These are phyloP conservation scores for Limonium bicolor DNA, from an alignment of 148 eudicot genomes.

Conservation along the genomic window DNA sequence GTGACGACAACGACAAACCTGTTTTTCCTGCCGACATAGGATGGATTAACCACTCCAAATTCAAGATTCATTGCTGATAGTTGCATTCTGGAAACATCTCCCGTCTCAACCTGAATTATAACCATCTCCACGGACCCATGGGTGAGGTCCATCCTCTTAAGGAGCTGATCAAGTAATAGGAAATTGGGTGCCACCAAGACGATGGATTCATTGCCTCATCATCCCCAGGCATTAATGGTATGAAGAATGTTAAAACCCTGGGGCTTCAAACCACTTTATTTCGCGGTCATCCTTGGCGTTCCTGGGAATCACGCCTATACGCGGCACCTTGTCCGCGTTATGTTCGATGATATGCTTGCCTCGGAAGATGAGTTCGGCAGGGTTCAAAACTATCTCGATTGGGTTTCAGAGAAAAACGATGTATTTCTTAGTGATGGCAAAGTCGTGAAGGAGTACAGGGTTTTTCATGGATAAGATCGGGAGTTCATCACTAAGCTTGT, in stretches of 20 bases:
- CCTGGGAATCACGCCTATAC: slow-evolving; percentile 12
- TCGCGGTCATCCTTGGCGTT: slow-evolving; percentile 5
- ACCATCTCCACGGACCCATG: slow-evolving; percentile 8
- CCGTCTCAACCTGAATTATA: slow-evolving; percentile 4
- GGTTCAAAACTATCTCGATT: slow-evolving; percentile 5
- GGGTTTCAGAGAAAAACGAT: slow-evolving; percentile 8
- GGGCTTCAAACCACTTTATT: slow-evolving; percentile 10
- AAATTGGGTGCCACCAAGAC: slow-evolving; percentile 5
- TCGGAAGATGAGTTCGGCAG: neutral
- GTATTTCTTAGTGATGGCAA: slow-evolving; percentile 10
- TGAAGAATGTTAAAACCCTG: slow-evolving; percentile 13
- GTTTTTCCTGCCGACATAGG: slow-evolving; percentile 7
- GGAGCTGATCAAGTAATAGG: neutral
- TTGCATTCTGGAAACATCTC: neutral
- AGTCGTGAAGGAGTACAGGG: slow-evolving; percentile 13
- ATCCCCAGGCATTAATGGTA: slow-evolving; percentile 16
- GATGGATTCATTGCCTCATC: neutral
- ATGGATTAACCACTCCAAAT: slow-evolving; percentile 9
- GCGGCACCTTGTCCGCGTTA: slow-evolving; percentile 2
- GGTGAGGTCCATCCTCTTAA: neutral
- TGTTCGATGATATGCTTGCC: slow-evolving; percentile 1
- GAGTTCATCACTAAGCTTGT: slow-evolving; percentile 3
- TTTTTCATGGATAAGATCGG: slow-evolving; percentile 7
- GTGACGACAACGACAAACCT: no score
- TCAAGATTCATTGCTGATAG: slow-evolving; percentile 8